Percentiles rank a stretch among this genome's conserved stretches.
phyloP scores from a whole-genome alignment of 1,139 yeast genomes.

The Taphrina populina region DNA sequence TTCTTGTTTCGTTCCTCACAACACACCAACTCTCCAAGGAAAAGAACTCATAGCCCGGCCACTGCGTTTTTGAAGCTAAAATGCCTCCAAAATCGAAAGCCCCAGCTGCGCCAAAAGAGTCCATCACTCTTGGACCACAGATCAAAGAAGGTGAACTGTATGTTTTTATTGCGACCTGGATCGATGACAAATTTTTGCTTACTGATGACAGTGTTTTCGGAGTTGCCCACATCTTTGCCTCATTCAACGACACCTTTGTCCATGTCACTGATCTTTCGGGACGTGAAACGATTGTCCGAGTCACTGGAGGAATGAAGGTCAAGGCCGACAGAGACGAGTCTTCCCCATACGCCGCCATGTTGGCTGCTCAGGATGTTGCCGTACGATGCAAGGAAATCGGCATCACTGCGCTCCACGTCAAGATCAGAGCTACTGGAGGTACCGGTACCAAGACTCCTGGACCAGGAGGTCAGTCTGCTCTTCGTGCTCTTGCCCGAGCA shows the following conservation, averaged over 20 bases:
- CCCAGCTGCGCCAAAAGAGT: conserved; percentile 47
- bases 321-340: conserved; percentile 99
- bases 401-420: conserved; percentile 98
- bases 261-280: conserved; percentile 99
- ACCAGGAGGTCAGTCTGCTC: conserved; percentile 99
- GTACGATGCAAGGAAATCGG: conserved; percentile 99
- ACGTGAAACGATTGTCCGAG: conserved; percentile 99
- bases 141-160: conserved; percentile 88
- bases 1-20: neutral
- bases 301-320: conserved; percentile 99
- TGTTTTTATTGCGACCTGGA: too few relatives aligned
- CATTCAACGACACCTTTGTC: conserved; percentile 99
- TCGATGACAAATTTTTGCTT: neutral
- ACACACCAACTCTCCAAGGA: neutral
- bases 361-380: conserved; percentile 99
- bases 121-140: conserved; percentile 77
- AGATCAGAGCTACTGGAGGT: conserved; percentile 99
- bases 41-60: conserved; percentile 21
- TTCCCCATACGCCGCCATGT: conserved; percentile 99
- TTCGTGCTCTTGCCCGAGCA: conserved; percentile 99
- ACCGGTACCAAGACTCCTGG: conserved; percentile 99
- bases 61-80: conserved; percentile 20
- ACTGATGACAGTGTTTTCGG: conserved; percentile 68
- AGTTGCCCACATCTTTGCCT: conserved; percentile 99
- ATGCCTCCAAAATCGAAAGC: conserved; percentile 34